Evolutionary conservation across 192 early-diverging fungal species (phyloP).

Genomic region (Chytriomyces hyalinus): DNA sequence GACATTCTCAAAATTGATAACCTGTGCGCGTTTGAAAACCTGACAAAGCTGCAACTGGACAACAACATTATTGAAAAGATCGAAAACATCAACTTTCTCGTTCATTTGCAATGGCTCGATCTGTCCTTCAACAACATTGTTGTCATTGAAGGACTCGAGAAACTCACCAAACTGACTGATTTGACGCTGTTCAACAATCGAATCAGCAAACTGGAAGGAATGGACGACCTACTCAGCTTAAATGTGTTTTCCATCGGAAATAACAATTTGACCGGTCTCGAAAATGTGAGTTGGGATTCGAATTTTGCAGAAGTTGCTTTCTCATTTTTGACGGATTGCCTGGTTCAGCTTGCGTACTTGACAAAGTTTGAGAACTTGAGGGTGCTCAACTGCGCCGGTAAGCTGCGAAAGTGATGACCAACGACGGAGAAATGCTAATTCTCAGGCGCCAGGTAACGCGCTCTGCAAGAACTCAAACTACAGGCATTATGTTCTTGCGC

Average conservation of each 20-base stretch:
- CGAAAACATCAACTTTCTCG: conserved; percentile 64
- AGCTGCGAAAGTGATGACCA: not conserved
- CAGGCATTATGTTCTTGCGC: conserved; percentile 60
- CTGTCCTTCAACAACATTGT: conserved; percentile 72
- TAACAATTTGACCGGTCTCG: conserved; percentile 55
- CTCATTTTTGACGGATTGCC: conserved; percentile 27
- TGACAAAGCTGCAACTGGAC: conserved; percentile 68
- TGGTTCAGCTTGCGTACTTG: conserved; percentile 56
- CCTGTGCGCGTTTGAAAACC: conserved; percentile 64
- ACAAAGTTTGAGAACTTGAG: conserved; percentile 58
- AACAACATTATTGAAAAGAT: conserved; percentile 74
- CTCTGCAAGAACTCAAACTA: conserved; percentile 65
- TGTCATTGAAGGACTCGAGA: conserved; percentile 62
- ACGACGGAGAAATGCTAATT: not conserved
- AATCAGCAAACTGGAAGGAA: conserved; percentile 59
- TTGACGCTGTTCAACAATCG: conserved; percentile 70
- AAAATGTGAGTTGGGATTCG: conserved; percentile 48
- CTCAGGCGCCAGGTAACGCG: conserved; percentile 37
- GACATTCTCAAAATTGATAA: conserved; percentile 73
- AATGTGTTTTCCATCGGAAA: conserved; percentile 67
- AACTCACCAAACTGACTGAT: conserved; percentile 62
- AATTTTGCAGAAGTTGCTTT: not conserved
- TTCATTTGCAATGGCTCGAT: conserved; percentile 67
- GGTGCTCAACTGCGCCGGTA: conserved; percentile 60
- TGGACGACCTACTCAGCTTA: conserved; percentile 65